Percentiles rank a stretch among this genome's conserved stretches.
These are phyloP conservation scores for Holtermanniella nyarrowii DNA, from an alignment of 768 basidiomycete genomes.

Conservation along the genomic window DNA sequence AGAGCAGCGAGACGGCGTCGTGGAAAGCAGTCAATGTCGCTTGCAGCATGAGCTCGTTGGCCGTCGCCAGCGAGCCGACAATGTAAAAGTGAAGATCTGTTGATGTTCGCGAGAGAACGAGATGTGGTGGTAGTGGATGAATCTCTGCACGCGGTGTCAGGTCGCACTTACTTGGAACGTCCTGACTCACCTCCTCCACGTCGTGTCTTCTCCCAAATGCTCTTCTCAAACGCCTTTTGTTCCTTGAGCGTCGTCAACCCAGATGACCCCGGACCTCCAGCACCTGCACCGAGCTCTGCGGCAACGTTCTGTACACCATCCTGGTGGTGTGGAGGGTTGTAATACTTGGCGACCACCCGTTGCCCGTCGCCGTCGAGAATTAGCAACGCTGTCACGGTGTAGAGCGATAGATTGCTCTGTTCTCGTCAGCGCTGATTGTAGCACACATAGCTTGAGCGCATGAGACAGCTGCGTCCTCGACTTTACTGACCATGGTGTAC, in stretches of 20 bases:
- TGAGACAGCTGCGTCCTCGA: too few relatives aligned
- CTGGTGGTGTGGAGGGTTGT: conserved; percentile 54
- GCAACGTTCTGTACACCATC: conserved; percentile 41
- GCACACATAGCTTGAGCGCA: too few relatives aligned
- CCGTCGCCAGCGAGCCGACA: conserved; percentile 61
- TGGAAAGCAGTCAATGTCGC: conserved; percentile 70
- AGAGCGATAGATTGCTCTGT: conserved; percentile 66
- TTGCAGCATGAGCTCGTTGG: conserved; percentile 94
- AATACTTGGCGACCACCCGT: conserved; percentile 93
- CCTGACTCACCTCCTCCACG: conserved; percentile 66
- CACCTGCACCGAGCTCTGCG: conserved; percentile 27
- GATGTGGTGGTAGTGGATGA: conserved; percentile 73
- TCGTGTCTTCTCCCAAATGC: conserved; percentile 89
- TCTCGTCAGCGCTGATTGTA: too few relatives aligned
- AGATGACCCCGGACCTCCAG: conserved; percentile 30
- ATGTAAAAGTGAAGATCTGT: conserved; percentile 93
- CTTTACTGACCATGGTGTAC: too few relatives aligned
- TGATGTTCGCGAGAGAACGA: conserved; percentile 89
- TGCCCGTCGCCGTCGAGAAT: conserved; percentile 93
- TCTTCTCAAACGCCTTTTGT: conserved; percentile 90
- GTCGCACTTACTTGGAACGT: neutral
- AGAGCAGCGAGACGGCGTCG: conserved; percentile 73
- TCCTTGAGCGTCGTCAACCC: conserved; percentile 60
- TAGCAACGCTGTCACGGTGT: conserved; percentile 75
- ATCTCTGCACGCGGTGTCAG: conserved; percentile 54